phyloP scores from a whole-genome alignment of 1,139 yeast species.

The Ogataea hybrid region DNA sequence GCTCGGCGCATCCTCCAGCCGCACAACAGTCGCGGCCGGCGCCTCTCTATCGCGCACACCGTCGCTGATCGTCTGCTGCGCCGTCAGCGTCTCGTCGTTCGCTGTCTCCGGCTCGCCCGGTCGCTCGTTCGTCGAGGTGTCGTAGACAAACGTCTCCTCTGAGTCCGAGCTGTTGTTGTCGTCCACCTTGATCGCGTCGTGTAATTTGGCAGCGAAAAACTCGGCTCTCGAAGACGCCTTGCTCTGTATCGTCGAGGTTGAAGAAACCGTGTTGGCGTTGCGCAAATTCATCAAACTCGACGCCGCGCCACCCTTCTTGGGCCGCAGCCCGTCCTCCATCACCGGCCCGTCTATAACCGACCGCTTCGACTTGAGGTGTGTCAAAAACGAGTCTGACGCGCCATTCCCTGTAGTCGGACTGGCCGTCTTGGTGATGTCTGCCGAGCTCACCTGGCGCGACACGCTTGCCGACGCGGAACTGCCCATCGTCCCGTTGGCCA shows the following conservation, averaged over 20 bases:
- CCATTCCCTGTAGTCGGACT: background rate
- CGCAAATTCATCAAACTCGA: conserved; percentile 26
- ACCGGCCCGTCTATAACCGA: conserved; percentile 16
- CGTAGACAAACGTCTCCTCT: conserved; percentile 93
- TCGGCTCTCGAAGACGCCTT: conserved; percentile 66
- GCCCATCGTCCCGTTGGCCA: background rate
- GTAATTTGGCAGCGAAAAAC: conserved; percentile 89
- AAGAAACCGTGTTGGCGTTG: conserved; percentile 23
- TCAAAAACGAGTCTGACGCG: conserved; percentile 11
- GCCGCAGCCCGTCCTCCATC: conserved; percentile 13
- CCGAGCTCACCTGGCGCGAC: conserved; percentile 9
- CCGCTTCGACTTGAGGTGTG: conserved; percentile 19
- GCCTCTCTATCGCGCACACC: conserved; percentile 6
- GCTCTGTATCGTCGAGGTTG: conserved; percentile 26
- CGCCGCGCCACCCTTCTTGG: conserved; percentile 22
- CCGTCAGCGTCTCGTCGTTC: conserved; percentile 12
- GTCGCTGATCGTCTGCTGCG: conserved; percentile 8
- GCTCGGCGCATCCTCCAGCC: conserved; percentile 15
- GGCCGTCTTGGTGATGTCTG: conserved; percentile 7
- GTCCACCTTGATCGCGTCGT: conserved; percentile 85
- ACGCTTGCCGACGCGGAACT: background rate
- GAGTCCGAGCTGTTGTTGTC: conserved; percentile 74
- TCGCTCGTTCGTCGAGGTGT: conserved; percentile 41
- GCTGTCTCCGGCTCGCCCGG: conserved; percentile 10
- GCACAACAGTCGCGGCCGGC: background rate